Percentiles rank a stretch among this genome's conserved stretches.
Evolutionary conservation across 495 filamentous ascomycete species (phyloP).

Genomic region (Aspergillus diversus): DNA sequence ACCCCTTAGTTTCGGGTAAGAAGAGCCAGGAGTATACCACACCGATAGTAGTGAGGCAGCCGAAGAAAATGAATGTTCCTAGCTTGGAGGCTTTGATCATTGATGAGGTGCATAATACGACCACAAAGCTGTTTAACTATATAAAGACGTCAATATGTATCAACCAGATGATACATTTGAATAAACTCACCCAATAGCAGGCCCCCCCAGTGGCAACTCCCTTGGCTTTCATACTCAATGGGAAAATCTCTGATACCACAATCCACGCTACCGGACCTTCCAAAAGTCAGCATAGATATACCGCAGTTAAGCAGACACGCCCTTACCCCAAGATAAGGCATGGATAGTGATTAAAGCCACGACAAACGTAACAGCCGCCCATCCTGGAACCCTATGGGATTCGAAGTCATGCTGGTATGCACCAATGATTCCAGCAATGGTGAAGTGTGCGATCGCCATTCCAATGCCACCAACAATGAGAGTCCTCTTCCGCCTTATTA

Average conservation of each 20-base stretch:
- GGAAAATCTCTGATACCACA: conserved; percentile 50
- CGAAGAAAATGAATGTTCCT: conserved; percentile 53
- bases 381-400: conserved; percentile 27
- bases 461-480: too few species aligned
- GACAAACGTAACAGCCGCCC: conserved; percentile 49
- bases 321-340: conserved; percentile 47
- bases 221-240: conserved; percentile 48
- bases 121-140: conserved; percentile 57
- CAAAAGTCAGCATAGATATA: conserved; percentile 1
- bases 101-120: conserved; percentile 44
- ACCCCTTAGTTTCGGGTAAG: too few species aligned
- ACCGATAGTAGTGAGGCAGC: conserved; percentile 49
- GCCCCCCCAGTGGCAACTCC: conserved; percentile 47
- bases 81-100: conserved; percentile 39
- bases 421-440: too few species aligned
- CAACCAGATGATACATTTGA: not conserved
- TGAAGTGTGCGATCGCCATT: not conserved
- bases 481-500: too few species aligned
- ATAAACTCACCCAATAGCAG: conserved; percentile 44
- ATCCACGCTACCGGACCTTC: conserved; percentile 49
- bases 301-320: too few species aligned
- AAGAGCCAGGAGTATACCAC: conserved; percentile 49
- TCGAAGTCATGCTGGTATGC: too few species aligned
- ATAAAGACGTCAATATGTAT: not conserved
- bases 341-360: conserved; percentile 52